Percentiles rank a stretch among this genome's conserved stretches.
Conservation (phyloP, 495 filamentous ascomycete genomes). For the Cercophora samala region DNA sequence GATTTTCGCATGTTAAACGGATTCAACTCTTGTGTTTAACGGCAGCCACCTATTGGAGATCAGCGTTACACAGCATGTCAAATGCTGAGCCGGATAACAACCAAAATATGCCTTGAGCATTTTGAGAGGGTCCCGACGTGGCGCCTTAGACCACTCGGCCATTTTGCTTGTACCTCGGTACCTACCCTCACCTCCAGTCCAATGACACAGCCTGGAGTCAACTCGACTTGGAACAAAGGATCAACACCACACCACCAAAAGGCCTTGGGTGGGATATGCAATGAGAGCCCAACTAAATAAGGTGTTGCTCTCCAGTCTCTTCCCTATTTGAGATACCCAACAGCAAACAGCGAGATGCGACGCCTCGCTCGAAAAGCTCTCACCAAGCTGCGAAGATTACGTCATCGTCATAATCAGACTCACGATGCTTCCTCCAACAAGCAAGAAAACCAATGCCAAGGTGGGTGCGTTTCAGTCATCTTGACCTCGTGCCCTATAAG, state of each 20-base stretch:
- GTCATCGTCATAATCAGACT: not conserved
- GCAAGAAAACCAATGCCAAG: not conserved
- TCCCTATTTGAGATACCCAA: not conserved
- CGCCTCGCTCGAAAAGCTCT: not conserved
- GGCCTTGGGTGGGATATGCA: no score
- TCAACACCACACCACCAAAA: no score
- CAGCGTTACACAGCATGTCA: not conserved
- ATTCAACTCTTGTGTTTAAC: not conserved
- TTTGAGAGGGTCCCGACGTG: not conserved
- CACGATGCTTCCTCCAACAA: not conserved
- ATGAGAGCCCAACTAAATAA: no score
- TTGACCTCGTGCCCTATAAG: no score
- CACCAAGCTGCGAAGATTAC: not conserved
- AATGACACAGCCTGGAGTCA: no score
- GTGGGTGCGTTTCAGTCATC: not conserved
- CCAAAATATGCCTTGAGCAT: not conserved
- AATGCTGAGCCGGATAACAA: not conserved
- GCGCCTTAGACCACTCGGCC: not conserved
- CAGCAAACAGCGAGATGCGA: not conserved
- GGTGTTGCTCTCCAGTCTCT: not conserved
- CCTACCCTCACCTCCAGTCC: no score
- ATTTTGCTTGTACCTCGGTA: not conserved
- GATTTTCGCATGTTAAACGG: not conserved
- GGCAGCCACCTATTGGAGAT: not conserved
- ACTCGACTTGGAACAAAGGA: not conserved